phyloP scores from a whole-genome alignment of 495 filamentous ascomycete genomes.

The Astrothelium subdiscretum region DNA sequence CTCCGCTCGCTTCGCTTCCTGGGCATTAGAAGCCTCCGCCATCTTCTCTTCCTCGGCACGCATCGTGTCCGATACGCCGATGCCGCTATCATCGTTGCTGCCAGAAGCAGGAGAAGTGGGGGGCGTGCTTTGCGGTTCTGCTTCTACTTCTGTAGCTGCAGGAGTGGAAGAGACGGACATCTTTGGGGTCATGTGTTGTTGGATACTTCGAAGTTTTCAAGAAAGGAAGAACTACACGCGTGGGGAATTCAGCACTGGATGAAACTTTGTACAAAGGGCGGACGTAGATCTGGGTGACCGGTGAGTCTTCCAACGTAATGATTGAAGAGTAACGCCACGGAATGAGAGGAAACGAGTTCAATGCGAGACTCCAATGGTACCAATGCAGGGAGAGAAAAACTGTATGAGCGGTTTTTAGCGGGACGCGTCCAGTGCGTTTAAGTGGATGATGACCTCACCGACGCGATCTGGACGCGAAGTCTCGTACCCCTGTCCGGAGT shows the following conservation, averaged over 20 bases:
- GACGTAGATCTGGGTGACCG: too few species aligned
- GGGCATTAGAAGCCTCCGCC: slow-evolving; percentile 34
- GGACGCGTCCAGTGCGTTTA: not conserved
- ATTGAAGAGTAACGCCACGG: too few species aligned
- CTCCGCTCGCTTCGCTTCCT: slow-evolving; percentile 36
- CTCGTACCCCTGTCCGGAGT: not conserved
- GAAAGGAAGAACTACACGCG: not conserved
- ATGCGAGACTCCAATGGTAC: too few species aligned
- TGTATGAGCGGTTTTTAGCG: not conserved
- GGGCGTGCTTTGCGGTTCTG: slow-evolving; percentile 12
- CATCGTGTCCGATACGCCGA: slow-evolving; percentile 26
- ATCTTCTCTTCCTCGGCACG: slow-evolving; percentile 44
- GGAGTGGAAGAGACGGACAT: not conserved
- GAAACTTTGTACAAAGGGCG: too few species aligned
- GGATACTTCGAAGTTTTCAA: not conserved
- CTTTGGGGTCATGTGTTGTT: not conserved
- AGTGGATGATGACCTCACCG: not conserved
- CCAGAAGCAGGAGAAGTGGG: slow-evolving; percentile 15
- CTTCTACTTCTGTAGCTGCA: slow-evolving; percentile 8
- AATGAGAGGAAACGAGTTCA: too few species aligned
- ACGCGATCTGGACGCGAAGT: slow-evolving; percentile 1
- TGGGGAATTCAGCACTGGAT: not conserved
- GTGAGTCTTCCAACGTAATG: too few species aligned
- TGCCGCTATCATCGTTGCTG: not conserved
- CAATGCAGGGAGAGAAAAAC: not conserved